Evolutionary conservation across 495 filamentous ascomycete species (phyloP).

Genomic region (Saxispiralis lemnorum): DNA sequence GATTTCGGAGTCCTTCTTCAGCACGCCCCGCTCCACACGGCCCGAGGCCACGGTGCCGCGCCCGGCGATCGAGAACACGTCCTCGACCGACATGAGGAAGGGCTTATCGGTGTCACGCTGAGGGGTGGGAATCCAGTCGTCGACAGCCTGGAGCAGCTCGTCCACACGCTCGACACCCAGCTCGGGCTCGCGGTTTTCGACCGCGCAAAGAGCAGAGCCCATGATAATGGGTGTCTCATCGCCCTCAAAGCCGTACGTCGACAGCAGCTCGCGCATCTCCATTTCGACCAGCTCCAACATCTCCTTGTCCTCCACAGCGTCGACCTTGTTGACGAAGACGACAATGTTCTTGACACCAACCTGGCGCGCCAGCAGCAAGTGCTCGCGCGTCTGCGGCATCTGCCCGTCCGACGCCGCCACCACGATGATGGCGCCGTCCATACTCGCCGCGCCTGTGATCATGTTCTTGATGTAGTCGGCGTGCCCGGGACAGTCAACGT

Average conservation of each 20-base stretch:
- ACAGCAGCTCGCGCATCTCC: slow-evolving; percentile 96
- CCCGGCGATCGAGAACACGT: slow-evolving; percentile 93
- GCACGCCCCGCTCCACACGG: slow-evolving; percentile 83
- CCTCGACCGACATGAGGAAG: slow-evolving; percentile 96
- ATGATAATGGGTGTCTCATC: slow-evolving; percentile 93
- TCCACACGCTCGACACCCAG: slow-evolving; percentile 76
- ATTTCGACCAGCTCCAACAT: slow-evolving; percentile 99
- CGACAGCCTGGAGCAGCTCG: slow-evolving; percentile 72
- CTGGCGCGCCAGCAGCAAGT: slow-evolving; percentile 91
- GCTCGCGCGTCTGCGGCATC: slow-evolving; percentile 98
- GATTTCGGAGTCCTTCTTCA: slow-evolving; percentile 85
- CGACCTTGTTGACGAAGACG: slow-evolving; percentile 98
- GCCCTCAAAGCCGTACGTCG: slow-evolving; percentile 86
- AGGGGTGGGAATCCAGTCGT: slow-evolving; percentile 91
- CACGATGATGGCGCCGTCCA: slow-evolving; percentile 97
- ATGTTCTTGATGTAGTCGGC: slow-evolving; percentile 99
- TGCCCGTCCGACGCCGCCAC: slow-evolving; percentile 97
- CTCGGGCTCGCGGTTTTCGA: slow-evolving; percentile 74
- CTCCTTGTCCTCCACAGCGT: slow-evolving; percentile 86
- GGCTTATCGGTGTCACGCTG: slow-evolving; percentile 84
- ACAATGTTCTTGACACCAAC: slow-evolving; percentile 95
- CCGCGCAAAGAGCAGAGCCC: slow-evolving; percentile 86
- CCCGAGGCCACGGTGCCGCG: slow-evolving; percentile 94
- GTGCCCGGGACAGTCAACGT: slow-evolving; percentile 99
- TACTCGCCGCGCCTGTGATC: slow-evolving; percentile 93